Evolutionary conservation across 2,329 filamentous ascomycete genomes (phyloP).

Genomic region (Aciculosporium take): DNA sequence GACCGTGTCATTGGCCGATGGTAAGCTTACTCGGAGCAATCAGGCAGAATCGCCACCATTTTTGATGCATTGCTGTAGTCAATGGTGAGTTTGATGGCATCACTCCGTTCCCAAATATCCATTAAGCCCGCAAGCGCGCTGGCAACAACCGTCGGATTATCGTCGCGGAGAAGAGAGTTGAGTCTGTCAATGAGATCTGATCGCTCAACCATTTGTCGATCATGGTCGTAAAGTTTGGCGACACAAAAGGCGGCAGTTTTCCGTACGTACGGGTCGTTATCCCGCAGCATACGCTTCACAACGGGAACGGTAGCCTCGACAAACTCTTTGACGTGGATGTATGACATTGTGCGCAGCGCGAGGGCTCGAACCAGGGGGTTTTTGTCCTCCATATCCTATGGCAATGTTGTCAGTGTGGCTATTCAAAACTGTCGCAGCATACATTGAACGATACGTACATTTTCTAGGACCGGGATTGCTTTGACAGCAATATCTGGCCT

Average conservation of each 20-base stretch:
- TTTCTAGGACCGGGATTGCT: constrained; percentile 73
- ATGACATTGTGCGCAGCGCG: constrained; percentile 88
- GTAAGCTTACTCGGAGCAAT: constrained; percentile 78
- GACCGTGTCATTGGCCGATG: too few relatives aligned
- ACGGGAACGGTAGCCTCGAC: constrained; percentile 80
- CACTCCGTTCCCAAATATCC: constrained; percentile 97
- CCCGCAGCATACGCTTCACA: constrained; percentile 68
- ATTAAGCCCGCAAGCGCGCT: constrained; percentile 82
- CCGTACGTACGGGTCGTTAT: constrained; percentile 86
- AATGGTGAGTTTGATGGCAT: constrained; percentile 94
- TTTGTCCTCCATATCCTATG: constrained; percentile 77
- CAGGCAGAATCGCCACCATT: constrained; percentile 88
- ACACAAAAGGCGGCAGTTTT: constrained; percentile 96
- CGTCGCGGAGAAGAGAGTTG: constrained; percentile 79
- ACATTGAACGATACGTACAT: constrained; percentile 35
- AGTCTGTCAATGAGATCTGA: constrained; percentile 87
- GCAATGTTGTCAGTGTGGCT: not conserved
- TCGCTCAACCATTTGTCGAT: constrained; percentile 73
- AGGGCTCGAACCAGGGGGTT: constrained; percentile 89
- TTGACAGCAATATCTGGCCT: constrained; percentile 90
- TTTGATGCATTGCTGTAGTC: constrained; percentile 97
- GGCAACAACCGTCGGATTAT: constrained; percentile 94
- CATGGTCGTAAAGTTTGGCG: constrained; percentile 95
- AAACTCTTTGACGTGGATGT: constrained; percentile 91
- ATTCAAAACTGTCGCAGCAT: not conserved